Conservation (phyloP, 2,329 filamentous ascomycete genomes). For the Coniochaeta ligniaria region DNA sequence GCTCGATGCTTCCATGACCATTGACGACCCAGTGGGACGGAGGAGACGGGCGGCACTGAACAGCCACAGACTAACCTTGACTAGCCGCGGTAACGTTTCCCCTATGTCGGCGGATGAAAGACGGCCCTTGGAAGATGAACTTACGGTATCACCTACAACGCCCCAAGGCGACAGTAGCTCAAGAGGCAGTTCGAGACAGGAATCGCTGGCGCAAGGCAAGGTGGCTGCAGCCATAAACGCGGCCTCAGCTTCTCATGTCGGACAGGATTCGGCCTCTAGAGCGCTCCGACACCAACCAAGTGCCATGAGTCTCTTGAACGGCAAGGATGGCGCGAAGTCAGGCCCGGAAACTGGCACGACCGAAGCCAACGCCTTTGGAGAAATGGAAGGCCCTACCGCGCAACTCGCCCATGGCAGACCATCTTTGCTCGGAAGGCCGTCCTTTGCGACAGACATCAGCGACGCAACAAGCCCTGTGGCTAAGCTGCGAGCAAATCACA, state of each 20-base stretch:
- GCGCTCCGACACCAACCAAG: slow-evolving; percentile 50
- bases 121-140: slow-evolving; percentile 19
- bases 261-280: slow-evolving; percentile 25
- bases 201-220: slow-evolving; percentile 22
- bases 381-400: slow-evolving; percentile 50
- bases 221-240: slow-evolving; percentile 7
- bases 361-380: slow-evolving; percentile 51
- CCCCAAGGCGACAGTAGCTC: slow-evolving; percentile 20
- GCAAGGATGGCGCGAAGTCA: slow-evolving; percentile 52
- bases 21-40: slow-evolving; percentile 59
- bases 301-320: slow-evolving; percentile 51
- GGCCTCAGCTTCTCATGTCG: neutral
- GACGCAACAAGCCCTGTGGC: slow-evolving; percentile 14
- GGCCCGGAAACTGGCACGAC: slow-evolving; percentile 52
- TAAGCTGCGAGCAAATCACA: slow-evolving; percentile 61
- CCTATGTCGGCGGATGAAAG: slow-evolving; percentile 29
- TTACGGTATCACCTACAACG: slow-evolving; percentile 15
- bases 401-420: slow-evolving; percentile 20
- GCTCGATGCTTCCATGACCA: slow-evolving; percentile 83
- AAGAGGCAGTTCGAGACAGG: slow-evolving; percentile 27
- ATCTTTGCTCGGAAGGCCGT: slow-evolving; percentile 14
- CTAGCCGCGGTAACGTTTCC: slow-evolving; percentile 26
- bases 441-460: slow-evolving; percentile 18
- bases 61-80: slow-evolving; percentile 37
- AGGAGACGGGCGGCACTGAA: slow-evolving; percentile 45